These are phyloP conservation scores for Rosa multiflora DNA, from an alignment of 306 rosid genomes.

Conservation along the genomic window DNA sequence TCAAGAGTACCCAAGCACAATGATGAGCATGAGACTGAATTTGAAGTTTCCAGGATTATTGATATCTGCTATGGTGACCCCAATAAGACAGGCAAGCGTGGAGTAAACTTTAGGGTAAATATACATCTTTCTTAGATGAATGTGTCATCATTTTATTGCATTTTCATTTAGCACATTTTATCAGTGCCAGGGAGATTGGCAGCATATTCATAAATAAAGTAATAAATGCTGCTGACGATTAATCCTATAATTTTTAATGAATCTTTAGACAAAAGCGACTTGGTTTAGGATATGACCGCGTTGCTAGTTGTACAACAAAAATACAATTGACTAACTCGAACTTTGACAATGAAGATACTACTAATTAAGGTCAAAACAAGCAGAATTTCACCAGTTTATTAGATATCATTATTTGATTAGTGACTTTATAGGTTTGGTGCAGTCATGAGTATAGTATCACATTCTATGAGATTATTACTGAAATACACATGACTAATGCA, in stretches of 20 bases:
- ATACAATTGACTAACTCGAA: background rate
- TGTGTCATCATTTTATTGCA: background rate
- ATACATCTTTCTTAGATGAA: background rate
- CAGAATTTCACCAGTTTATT: background rate
- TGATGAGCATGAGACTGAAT: constrained; percentile 33
- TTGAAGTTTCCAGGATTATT: constrained; percentile 65
- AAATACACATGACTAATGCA: background rate
- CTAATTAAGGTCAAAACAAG: background rate
- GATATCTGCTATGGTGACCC: constrained; percentile 91
- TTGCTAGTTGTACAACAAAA: background rate
- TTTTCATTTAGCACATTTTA: background rate
- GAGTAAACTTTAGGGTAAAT: constrained; percentile 72
- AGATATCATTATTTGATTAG: background rate
- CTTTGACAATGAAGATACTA: background rate
- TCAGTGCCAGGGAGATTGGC: background rate
- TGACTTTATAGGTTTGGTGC: background rate
- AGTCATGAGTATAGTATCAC: background rate
- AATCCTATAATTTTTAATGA: background rate
- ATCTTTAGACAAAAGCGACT: background rate
- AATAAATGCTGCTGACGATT: background rate
- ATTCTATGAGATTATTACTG: background rate
- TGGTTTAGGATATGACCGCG: background rate
- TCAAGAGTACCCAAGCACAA: constrained; percentile 30
- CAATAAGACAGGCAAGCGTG: constrained; percentile 48
- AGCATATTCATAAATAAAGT: background rate